phyloP scores from a whole-genome alignment of 2,329 filamentous ascomycete genomes.

The Beauveria bassiana region DNA sequence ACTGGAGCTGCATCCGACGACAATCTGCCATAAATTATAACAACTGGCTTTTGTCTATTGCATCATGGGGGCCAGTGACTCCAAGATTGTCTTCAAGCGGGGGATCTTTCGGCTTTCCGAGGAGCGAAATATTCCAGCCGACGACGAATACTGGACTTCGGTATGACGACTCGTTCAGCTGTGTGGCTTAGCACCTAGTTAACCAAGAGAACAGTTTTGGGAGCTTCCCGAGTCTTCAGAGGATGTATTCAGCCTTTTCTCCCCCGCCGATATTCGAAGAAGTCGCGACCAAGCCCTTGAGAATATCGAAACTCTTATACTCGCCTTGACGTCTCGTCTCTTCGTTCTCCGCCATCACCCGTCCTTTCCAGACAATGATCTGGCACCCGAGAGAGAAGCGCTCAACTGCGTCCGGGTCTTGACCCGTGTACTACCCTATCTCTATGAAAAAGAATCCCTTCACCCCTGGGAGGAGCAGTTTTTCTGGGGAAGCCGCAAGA shows the following conservation, averaged over 20 bases:
- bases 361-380: conserved; percentile 78
- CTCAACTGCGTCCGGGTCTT: conserved; percentile 91
- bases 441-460: conserved; percentile 83
- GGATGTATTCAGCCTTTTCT: conserved; percentile 95
- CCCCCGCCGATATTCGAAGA: conserved; percentile 77
- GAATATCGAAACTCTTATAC: conserved; percentile 83
- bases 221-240: conserved; percentile 91
- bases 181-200: conserved; percentile 14
- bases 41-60: conserved; percentile 15
- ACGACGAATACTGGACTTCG: conserved; percentile 89
- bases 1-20: background rate
- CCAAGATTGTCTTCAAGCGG: conserved; percentile 97
- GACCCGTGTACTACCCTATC: conserved; percentile 79
- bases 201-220: conserved; percentile 64
- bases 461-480: conserved; percentile 84
- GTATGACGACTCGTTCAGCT: conserved; percentile 42
- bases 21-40: background rate
- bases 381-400: conserved; percentile 79
- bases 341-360: conserved; percentile 79
- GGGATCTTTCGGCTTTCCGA: conserved; percentile 96
- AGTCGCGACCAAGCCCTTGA: conserved; percentile 77
- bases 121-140: conserved; percentile 75
- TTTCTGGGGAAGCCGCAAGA: conserved; percentile 77
- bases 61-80: conserved; percentile 92
- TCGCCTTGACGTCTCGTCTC: conserved; percentile 75